phyloP scores from a whole-genome alignment of 495 filamentous ascomycete genomes.

The Trichoderma gamsii region DNA sequence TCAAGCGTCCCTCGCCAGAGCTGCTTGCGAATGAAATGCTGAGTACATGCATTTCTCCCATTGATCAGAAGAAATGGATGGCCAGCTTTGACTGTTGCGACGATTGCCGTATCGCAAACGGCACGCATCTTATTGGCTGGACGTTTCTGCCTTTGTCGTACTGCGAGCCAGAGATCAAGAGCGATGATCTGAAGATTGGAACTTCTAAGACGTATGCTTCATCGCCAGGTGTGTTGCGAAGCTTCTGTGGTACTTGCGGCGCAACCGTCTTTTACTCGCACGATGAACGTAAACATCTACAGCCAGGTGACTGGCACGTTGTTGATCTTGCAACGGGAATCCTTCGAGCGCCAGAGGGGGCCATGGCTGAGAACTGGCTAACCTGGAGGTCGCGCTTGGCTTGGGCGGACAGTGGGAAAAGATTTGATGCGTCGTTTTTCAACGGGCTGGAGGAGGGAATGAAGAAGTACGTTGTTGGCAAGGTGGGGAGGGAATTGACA shows the following conservation, averaged over 20 bases:
- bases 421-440: slow-evolving; percentile 26
- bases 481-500: slow-evolving; percentile 16
- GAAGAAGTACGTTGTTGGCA: slow-evolving; percentile 22
- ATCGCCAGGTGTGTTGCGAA: slow-evolving; percentile 45
- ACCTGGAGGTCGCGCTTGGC: slow-evolving; percentile 27
- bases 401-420: slow-evolving; percentile 18
- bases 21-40: slow-evolving; percentile 14
- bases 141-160: slow-evolving; percentile 53
- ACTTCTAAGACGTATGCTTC: slow-evolving; percentile 51
- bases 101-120: slow-evolving; percentile 52
- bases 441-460: slow-evolving; percentile 24
- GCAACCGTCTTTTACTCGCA: slow-evolving; percentile 48
- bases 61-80: slow-evolving; percentile 41
- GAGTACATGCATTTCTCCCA: slow-evolving; percentile 19
- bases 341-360: slow-evolving; percentile 46
- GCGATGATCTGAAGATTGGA: slow-evolving; percentile 38
- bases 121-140: slow-evolving; percentile 58
- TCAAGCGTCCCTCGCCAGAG: slow-evolving; percentile 30
- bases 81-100: slow-evolving; percentile 55
- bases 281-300: slow-evolving; percentile 15
- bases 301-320: slow-evolving; percentile 24
- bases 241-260: slow-evolving; percentile 59
- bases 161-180: slow-evolving; percentile 32
- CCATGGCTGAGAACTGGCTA: slow-evolving; percentile 40
- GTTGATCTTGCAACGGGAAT: slow-evolving; percentile 50